These are phyloP conservation scores for Apiotrichum siamense DNA, from an alignment of 1,284 basidiomycete species.

Conservation along the genomic window DNA sequence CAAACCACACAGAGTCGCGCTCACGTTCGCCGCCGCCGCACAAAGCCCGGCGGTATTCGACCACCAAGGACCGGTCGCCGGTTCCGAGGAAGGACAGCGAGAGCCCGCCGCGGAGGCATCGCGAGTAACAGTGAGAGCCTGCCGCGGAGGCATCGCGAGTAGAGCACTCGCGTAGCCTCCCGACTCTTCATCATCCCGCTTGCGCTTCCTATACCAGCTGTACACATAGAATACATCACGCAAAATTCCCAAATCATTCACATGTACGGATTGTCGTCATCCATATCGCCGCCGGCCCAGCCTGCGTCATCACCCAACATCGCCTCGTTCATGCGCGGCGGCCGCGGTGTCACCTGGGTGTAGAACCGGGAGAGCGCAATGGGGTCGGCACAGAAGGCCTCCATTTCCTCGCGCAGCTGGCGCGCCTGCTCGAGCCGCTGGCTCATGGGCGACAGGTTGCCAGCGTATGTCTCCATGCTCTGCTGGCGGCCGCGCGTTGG, in stretches of 20 bases:
- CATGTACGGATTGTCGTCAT: background rate
- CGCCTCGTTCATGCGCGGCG: constrained; percentile 1
- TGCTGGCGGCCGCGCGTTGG: constrained; percentile 23
- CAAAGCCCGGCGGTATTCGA: background rate
- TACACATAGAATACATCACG: constrained; percentile 5
- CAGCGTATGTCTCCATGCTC: constrained; percentile 14
- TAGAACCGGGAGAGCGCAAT: constrained; percentile 60
- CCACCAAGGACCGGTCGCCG: constrained; percentile 1
- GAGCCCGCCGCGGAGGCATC: background rate
- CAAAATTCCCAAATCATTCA: background rate
- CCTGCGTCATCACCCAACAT: constrained; percentile 2
- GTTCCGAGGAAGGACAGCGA: background rate
- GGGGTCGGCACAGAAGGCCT: constrained; percentile 62
- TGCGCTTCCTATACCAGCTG: too few relatives aligned
- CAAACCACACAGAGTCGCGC: background rate
- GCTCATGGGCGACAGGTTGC: constrained; percentile 20
- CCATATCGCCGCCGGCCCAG: constrained; percentile 1
- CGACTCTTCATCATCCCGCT: background rate
- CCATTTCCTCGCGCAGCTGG: constrained; percentile 53
- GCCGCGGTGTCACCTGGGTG: constrained; percentile 58
- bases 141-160: too few relatives aligned
- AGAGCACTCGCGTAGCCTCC: too few relatives aligned
- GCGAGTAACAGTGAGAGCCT: too few relatives aligned
- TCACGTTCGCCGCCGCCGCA: background rate
- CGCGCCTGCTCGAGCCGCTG: constrained; percentile 39